Base-by-base conservation (phyloP, 2,329 filamentous ascomycete species). In the Claviceps sp. region DNA sequence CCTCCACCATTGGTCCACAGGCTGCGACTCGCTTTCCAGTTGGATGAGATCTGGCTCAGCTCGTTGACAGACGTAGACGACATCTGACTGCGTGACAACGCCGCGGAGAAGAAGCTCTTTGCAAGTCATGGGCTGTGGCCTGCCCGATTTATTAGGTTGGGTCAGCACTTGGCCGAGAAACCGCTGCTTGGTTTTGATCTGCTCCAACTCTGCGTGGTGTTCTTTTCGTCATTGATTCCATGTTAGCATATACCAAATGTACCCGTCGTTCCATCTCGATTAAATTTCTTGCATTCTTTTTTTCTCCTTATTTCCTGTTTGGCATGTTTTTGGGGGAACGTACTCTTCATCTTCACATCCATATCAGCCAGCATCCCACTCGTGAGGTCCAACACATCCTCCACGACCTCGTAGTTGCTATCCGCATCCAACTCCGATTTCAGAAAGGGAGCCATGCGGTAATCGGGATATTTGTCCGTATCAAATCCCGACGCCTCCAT, bases 1-100 rank as follows among this genome's bases (percentile, higher is more conserved):
- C 56, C 71, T 72, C 77, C 77, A 81, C 77, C 77, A 81, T 58
- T 79, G 76, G 50, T 78, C 75, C 16, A 55, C 56, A 4, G 60
- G 54, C 22, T 58, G 56, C 3, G 64, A 50, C 4, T 56, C 54
- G 37, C 66, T 68, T 1, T 64, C 68, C n/a, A 73, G 47, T 16
- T 75, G 70, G 48, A 73, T 70, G 37, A 73, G 59, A 49, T 72
- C 66, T 4, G 62, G 61, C 51, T 70, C 69, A 16, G 65, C 59
- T 40, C 71, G 66, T 53, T 68, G 68, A 57, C 76, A 78, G 38
- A 80, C 64, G 56, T 77, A 81, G 10, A 74, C 67, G 1, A 76
- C 63, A 48, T 74, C 70, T 13, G 65, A 63, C 0, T 68, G 68
- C 13, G 72, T 73, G 14, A 70, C 73, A 22, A 81, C 69, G 26